Base-by-base conservation (phyloP, 805 yeast species). In the Yarrowia osloensis region DNA sequence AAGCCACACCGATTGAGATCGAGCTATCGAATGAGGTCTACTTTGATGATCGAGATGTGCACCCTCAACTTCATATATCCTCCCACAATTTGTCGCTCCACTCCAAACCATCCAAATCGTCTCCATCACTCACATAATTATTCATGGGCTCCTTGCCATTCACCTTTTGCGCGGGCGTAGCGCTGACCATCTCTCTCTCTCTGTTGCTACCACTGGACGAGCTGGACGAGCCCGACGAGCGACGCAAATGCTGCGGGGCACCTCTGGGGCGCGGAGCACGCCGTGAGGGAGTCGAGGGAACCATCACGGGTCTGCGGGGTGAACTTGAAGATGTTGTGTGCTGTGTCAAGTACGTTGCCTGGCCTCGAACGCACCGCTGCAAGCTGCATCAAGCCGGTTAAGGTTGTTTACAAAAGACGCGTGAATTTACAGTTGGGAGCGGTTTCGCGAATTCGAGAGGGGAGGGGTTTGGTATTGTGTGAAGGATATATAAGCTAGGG, bases 101-200 rank as follows among this genome's bases (percentile, higher is more conserved):
- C 50, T 46, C 49, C 29, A 42, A 22, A 44, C 4, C 19, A 11
- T 33, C 19, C n/a, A n/a, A n/a, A n/a, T n/a, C n/a, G n/a, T n/a
- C n/a, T n/a, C n/a, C n/a, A n/a, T n/a, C n/a, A 57, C 63, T 57
- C 63, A 57, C 63, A 40, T 57, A 57, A 19, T 57, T 57, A 28
- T 57, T 57, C 63, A 57, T 39, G 5, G 47, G 47, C 63, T 57
- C 49, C 47, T 40, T 26, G n/a, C 49, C 49, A 21, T 29, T 40
- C n/a, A 28, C 63, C 22, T 40, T 57, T 13, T 57, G 63, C 5
- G 63, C 49, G 1, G 63, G 47, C 11, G 63, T 39, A 40, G 63
- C 49, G 17, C 31, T 26, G 35, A 39, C 49, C 47, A 39, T 21
- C 6, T 57, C 49, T 24, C 59, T 7, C 6, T 35, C 59, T 7